Evolutionary conservation across 2,329 filamentous ascomycete species (phyloP), one percentile per base, ranked within the genome.

Genomic region (Penicillium sp.): DNA sequence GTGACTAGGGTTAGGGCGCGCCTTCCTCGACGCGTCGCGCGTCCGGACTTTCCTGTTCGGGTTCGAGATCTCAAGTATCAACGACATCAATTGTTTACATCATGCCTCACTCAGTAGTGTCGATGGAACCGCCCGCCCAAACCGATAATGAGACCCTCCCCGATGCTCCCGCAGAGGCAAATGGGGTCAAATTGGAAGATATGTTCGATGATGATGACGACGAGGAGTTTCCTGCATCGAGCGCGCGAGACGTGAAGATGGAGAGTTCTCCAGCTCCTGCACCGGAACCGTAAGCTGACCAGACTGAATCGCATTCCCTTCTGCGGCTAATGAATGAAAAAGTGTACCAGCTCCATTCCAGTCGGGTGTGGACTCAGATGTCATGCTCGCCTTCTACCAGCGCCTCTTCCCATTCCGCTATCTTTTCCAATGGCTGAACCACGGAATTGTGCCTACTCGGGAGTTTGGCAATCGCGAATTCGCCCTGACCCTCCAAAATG

Each of bases 371-470:
- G 91, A 96, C 65, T 87, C 91, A 1, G 91, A 93, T 69, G 85
- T 96, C 11, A 92, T 98, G 87, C 87, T 90, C 67, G 91, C 89
- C 62, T 99, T 97, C 79, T 99, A 99, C 74, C 91, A 96, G 71
- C 91, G 95, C 48, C 82, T 99, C 37, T 98, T 98, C 68, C 95
- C 95, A 4, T 99, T 96, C 82, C 87, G 93, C 58, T 89, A 91
- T 60, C 86, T 98, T 21, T 99, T 97, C 77, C 93, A 97, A 75
- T 99, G 95, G 95, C 85, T 99, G 48, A 99, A 98, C 72, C 95
- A 98, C 76, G 91, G 91, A 53, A 89, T 92, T 7, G 87, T 87
- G 7, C 93, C 95, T 0, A 89, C 89, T 4, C 88, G 88, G 63
- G 93, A 98, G 76, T 98, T 98, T 78, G 87, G 83, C 27, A 91